These are phyloP conservation scores for Groenewaldozyma sp. DNA, from an alignment of 1,139 yeast genomes.

Conservation along the genomic window DNA sequence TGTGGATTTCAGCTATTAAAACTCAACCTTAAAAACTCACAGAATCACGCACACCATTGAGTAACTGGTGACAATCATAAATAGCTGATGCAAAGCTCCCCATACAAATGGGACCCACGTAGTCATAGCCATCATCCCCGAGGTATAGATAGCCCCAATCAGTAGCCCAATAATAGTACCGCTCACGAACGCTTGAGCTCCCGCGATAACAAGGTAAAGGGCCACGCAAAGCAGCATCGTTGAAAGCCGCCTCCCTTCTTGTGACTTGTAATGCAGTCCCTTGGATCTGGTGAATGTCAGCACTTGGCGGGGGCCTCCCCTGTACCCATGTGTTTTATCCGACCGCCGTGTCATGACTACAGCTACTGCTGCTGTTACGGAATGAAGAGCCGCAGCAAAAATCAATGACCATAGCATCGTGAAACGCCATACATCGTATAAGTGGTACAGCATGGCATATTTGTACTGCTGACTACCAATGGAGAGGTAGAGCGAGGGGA, in stretches of 20 bases:
- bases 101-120: constrained; percentile 90
- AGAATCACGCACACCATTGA: constrained; percentile 39
- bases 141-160: constrained; percentile 57
- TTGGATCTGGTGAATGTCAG: constrained; percentile 20
- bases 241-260: constrained; percentile 33
- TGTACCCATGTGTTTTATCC: not conserved
- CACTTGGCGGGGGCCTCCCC: not conserved
- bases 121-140: constrained; percentile 67
- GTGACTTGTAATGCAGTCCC: no score
- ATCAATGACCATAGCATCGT: constrained; percentile 76
- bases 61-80: constrained; percentile 58
- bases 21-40: constrained; percentile 18
- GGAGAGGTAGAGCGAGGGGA: constrained; percentile 81
- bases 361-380: constrained; percentile 58
- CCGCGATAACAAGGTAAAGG: constrained; percentile 37
- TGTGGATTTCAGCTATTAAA: no score
- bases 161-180: constrained; percentile 73
- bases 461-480: constrained; percentile 35
- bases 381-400: constrained; percentile 43
- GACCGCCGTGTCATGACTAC: constrained; percentile 30
- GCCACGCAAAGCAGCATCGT: constrained; percentile 37
- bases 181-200: constrained; percentile 53
- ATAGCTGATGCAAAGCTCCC: constrained; percentile 59
- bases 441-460: constrained; percentile 54
- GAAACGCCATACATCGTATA: constrained; percentile 74